Conservation (phyloP, 2,329 filamentous ascomycete genomes). For the Cytospora leucostoma region DNA sequence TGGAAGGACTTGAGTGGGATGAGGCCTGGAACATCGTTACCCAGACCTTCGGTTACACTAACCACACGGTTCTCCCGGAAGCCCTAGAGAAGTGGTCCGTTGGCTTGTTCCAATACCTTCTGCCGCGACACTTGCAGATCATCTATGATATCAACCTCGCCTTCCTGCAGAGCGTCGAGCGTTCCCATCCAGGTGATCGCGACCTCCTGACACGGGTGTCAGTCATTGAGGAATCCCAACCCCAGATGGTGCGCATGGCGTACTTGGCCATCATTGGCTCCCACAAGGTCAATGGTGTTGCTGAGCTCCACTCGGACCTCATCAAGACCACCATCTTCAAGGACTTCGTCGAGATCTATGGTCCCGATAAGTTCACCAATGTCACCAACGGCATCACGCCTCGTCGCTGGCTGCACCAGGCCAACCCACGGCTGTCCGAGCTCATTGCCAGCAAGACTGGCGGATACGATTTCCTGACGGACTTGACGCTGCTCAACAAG, state of each 20-base stretch:
- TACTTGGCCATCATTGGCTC: slow-evolving; percentile 93
- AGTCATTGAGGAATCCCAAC: slow-evolving; percentile 94
- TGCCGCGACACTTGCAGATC: slow-evolving; percentile 92
- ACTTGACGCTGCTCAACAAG: slow-evolving; percentile 82
- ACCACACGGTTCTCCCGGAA: slow-evolving; percentile 96
- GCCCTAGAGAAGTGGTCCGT: slow-evolving; percentile 99
- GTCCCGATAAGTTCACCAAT: slow-evolving; percentile 96
- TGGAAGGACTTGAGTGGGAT: slow-evolving; percentile 91
- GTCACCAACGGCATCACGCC: slow-evolving; percentile 98
- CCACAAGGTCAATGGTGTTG: slow-evolving; percentile 98
- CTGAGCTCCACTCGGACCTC: slow-evolving; percentile 94
- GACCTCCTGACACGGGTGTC: slow-evolving; percentile 87
- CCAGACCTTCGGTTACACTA: slow-evolving; percentile 89
- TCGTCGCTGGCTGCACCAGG: slow-evolving; percentile 94
- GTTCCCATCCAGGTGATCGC: slow-evolving; percentile 83
- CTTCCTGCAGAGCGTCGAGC: slow-evolving; percentile 90
- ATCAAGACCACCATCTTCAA: slow-evolving; percentile 99
- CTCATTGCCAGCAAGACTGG: slow-evolving; percentile 90
- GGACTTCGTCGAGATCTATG: slow-evolving; percentile 94
- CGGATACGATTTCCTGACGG: slow-evolving; percentile 81
- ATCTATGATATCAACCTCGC: slow-evolving; percentile 97
- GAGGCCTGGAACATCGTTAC: slow-evolving; percentile 83
- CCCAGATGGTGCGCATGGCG: slow-evolving; percentile 98
- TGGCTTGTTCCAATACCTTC: slow-evolving; percentile 83
- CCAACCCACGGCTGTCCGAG: slow-evolving; percentile 88